Base-by-base conservation (phyloP, 257 asterid species). In the Avicennia marina region DNA sequence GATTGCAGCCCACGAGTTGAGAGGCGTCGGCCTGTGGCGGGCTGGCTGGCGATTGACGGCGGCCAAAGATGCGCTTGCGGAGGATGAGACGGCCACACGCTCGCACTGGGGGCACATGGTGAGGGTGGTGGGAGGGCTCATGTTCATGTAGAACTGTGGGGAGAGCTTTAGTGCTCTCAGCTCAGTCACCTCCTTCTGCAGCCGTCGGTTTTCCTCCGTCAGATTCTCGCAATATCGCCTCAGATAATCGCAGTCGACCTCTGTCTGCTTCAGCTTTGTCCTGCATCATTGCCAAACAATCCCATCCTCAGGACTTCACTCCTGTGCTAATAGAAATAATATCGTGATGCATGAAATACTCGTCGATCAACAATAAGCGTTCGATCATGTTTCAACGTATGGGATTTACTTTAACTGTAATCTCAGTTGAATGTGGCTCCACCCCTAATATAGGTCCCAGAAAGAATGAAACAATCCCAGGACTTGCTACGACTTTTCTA, bases 201-300 rank as follows among this genome's bases (percentile, higher is more conserved):
- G 31, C 12, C 86, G 70, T 25, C 77, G 55, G 63, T 85, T 85
- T 64, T 85, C 95, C 38, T 77, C 80, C 0, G 91, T 80, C 46
- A 85, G 75, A 58, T 71, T 73, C 34, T 80, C 91, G 18, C 85
- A 85, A 33, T 86, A 82, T 12, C 80, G 77, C 66, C 77, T 65
- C 59, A 85, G 69, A 58, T 81, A 80, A 68, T 85, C 95, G 29
- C 89, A 85, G 46, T 85, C 95, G 0, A 85, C 78, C 70, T 85
- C 95, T 0, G 91, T 85, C 63, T 85, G 95, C 81, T 85, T 85
- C 76, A 85, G 43, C 76, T 85, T 85, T 11, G 91, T 85, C 84
- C 95, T 82, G 70, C 53, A 65, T 22, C 10, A 26, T 62, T 27
- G n/a, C n/a, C n/a, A n/a, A n/a, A n/a, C n/a, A n/a, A n/a, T n/a